phyloP scores from a whole-genome alignment of 192 early-diverging fungal genomes.

The Martensiomyces pterosporus region DNA sequence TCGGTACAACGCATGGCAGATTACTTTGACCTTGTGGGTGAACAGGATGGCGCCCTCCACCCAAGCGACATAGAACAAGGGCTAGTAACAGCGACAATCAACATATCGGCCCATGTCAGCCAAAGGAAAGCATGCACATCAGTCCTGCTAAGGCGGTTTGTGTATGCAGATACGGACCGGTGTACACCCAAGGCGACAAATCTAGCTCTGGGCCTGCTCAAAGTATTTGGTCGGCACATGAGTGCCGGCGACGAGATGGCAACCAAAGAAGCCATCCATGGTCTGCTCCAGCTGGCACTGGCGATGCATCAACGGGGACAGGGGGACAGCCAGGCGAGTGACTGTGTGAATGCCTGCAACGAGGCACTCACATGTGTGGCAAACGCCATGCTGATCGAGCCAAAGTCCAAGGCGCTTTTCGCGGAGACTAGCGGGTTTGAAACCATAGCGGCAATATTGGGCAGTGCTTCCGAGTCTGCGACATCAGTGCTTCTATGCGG shows the following conservation, averaged over 20 bases:
- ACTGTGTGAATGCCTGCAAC: constrained; percentile 14
- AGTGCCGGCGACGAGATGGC: constrained; percentile 16
- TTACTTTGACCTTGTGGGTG: neutral
- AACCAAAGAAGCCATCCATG: constrained; percentile 10
- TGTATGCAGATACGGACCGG: constrained; percentile 27
- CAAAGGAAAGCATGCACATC: neutral
- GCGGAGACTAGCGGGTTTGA: constrained; percentile 11
- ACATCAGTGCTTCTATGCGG: constrained; percentile 31
- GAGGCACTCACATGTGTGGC: constrained; percentile 45
- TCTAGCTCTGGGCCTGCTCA: constrained; percentile 30
- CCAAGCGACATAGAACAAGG: constrained; percentile 13
- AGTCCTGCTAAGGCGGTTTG: constrained; percentile 26
- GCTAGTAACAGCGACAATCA: constrained; percentile 12
- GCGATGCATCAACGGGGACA: neutral
- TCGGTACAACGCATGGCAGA: too few relatives aligned
- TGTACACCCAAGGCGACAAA: constrained; percentile 12
- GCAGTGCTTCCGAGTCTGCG: neutral
- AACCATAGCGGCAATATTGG: constrained; percentile 4
- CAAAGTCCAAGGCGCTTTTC: constrained; percentile 12
- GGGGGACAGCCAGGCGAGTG: neutral
- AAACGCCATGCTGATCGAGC: constrained; percentile 37
- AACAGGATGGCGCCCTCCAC: neutral
- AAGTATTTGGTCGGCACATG: constrained; percentile 24
- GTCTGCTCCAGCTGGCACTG: constrained; percentile 20
- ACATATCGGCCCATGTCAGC: constrained; percentile 1